Conservation (phyloP, 306 rosid species). For the Lathyrus aphaca region DNA sequence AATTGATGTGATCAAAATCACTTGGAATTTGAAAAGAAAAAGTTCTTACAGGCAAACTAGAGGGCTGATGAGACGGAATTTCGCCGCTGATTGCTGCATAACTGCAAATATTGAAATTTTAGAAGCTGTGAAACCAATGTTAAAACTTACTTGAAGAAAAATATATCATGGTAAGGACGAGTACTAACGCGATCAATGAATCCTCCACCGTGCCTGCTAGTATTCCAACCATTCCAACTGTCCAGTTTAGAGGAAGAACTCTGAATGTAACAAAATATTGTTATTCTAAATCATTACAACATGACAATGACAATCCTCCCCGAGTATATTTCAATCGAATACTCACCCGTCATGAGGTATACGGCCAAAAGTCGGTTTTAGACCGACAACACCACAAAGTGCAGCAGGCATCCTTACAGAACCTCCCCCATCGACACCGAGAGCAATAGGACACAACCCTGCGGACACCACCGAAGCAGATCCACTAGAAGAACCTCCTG, state of each 20-base stretch:
- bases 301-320: slow-evolving; percentile 18
- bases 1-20: background rate
- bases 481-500: slow-evolving; percentile 97
- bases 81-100: slow-evolving; percentile 82
- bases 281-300: slow-evolving; percentile 19
- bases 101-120: slow-evolving; percentile 45
- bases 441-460: slow-evolving; percentile 88
- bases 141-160: slow-evolving; percentile 13
- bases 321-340: slow-evolving; percentile 9
- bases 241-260: slow-evolving; percentile 91
- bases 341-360: slow-evolving; percentile 80
- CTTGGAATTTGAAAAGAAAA: slow-evolving; percentile 12
- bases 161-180: slow-evolving; percentile 10
- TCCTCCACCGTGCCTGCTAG: slow-evolving; percentile 81
- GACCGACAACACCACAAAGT: slow-evolving; percentile 87
- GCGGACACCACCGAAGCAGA: slow-evolving; percentile 95
- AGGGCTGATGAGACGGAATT: slow-evolving; percentile 46
- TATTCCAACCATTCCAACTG: slow-evolving; percentile 90
- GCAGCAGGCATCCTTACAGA: slow-evolving; percentile 95
- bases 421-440: slow-evolving; percentile 99
- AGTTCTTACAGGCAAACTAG: slow-evolving; percentile 50
- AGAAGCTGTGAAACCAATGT: slow-evolving; percentile 28
- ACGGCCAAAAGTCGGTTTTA: slow-evolving; percentile 84
- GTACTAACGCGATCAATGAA: slow-evolving; percentile 73
- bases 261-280: slow-evolving; percentile 48